Percentiles rank a stretch among this genome's conserved stretches.
Conservation (phyloP, 768 basidiomycete species). For the Boletus rufocinnamomeus region DNA sequence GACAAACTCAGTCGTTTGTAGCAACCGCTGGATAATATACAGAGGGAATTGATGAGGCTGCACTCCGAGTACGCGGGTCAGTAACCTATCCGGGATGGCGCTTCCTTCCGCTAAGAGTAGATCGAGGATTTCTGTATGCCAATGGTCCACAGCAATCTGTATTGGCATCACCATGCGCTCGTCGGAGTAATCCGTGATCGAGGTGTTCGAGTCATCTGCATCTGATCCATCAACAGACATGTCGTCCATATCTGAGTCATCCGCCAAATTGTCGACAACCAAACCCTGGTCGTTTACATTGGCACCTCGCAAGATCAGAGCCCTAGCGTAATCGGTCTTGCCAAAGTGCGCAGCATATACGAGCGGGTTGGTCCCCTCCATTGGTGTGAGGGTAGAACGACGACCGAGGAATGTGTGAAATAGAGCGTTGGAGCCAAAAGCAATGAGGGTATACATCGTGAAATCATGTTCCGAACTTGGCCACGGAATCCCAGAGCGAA, state of each 20-base stretch:
- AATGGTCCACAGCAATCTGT: conserved; percentile 1
- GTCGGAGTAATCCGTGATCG: not conserved
- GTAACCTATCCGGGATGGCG: not conserved
- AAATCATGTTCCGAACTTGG: conserved; percentile 6
- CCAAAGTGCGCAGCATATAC: too few species aligned
- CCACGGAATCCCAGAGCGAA: conserved; percentile 1
- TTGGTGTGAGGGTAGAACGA: not conserved
- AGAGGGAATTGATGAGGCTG: conserved; percentile 7
- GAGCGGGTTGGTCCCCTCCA: conserved; percentile 11
- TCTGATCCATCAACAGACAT: not conserved
- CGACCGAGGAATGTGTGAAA: not conserved
- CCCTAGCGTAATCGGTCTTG: too few species aligned
- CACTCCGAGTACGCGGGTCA: not conserved
- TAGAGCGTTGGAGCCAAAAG: too few species aligned
- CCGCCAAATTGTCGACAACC: not conserved
- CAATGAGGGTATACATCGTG: conserved; percentile 1
- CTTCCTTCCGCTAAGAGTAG: conserved; percentile 6
- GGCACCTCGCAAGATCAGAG: too few species aligned
- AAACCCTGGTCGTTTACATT: too few species aligned
- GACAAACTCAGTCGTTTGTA: conserved; percentile 2
- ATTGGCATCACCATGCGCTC: not conserved
- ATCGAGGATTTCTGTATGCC: conserved; percentile 5
- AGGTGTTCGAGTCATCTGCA: not conserved
- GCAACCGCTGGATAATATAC: not conserved
- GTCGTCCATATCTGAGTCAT: not conserved